Evolutionary conservation across 257 asterid species (phyloP).

Genomic region (Ocimum tenuiflorum): DNA sequence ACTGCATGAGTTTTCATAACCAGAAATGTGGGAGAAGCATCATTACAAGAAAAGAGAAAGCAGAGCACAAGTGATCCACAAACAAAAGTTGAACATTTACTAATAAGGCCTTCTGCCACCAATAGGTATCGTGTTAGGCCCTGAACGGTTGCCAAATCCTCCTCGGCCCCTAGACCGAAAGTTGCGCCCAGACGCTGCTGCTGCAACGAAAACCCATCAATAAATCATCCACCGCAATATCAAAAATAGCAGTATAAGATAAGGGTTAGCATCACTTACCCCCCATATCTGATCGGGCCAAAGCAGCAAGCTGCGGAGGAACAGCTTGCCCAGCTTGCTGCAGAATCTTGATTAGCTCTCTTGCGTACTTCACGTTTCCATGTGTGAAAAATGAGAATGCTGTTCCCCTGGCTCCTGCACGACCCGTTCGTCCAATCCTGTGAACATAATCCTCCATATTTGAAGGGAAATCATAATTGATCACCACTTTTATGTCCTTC

Average conservation of each 20-base stretch:
- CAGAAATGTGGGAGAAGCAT: no score
- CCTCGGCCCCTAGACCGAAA: slow-evolving; percentile 76
- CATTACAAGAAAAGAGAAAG: neutral
- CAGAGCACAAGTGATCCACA: no score
- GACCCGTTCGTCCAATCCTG: slow-evolving; percentile 94
- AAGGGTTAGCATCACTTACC: slow-evolving; percentile 46
- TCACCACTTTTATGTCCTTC: slow-evolving; percentile 86
- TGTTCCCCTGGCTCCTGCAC: slow-evolving; percentile 86
- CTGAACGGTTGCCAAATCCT: slow-evolving; percentile 60
- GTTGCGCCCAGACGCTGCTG: slow-evolving; percentile 55
- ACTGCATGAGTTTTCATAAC: no score
- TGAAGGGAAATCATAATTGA: slow-evolving; percentile 86
- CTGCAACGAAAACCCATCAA: neutral
- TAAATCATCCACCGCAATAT: neutral
- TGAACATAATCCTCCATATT: slow-evolving; percentile 89
- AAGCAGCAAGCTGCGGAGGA: slow-evolving; percentile 68
- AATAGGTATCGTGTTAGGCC: slow-evolving; percentile 50
- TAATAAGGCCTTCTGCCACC: slow-evolving; percentile 65
- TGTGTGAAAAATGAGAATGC: slow-evolving; percentile 78
- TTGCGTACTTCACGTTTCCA: slow-evolving; percentile 56
- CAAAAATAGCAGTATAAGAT: no score
- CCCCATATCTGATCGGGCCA: slow-evolving; percentile 42
- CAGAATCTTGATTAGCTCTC: slow-evolving; percentile 64
- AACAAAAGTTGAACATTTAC: slow-evolving; percentile 12
- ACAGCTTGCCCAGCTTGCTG: slow-evolving; percentile 79